A percentile compares a stretch with the other conserved stretches of the same genome.
Conservation (phyloP, 257 asterid genomes). For the Datura wrightii region DNA sequence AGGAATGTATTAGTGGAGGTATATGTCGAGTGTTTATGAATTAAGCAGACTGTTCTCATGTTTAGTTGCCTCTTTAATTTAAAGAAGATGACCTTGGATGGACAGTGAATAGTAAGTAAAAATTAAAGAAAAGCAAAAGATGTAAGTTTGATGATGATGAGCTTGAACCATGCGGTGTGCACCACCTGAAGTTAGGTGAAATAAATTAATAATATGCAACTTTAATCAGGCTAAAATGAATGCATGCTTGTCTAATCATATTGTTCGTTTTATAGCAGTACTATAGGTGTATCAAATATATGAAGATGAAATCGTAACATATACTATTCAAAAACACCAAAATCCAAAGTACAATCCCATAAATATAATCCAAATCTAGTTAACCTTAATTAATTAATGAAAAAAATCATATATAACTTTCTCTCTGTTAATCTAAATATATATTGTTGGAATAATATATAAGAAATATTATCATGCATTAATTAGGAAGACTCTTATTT, state of each 20-base stretch:
- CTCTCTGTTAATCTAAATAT: too few species aligned
- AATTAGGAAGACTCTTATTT: too few species aligned
- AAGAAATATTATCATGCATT: too few species aligned
- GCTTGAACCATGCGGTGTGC: slow-evolving; percentile 6
- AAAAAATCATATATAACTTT: too few species aligned
- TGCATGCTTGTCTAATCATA: background rate
- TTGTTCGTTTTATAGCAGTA: background rate
- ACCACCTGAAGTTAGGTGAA: background rate
- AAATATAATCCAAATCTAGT: too few species aligned
- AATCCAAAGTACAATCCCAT: too few species aligned
- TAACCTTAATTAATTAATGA: too few species aligned
- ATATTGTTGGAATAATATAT: too few species aligned
- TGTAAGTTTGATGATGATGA: background rate
- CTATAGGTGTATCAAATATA: background rate
- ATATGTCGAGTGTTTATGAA: too few species aligned
- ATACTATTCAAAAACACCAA: too few species aligned
- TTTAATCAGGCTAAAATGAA: background rate
- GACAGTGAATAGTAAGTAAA: background rate
- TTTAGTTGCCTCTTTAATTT: too few species aligned
- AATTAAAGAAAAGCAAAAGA: background rate
- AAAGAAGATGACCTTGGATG: background rate
- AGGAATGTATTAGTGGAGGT: slow-evolving; percentile 25
- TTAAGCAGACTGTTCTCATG: too few species aligned
- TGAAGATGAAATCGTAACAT: background rate
- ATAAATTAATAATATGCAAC: background rate